Base-by-base conservation (phyloP, 1,284 basidiomycete genomes). In the Cutaneotrichosporon sp. region DNA sequence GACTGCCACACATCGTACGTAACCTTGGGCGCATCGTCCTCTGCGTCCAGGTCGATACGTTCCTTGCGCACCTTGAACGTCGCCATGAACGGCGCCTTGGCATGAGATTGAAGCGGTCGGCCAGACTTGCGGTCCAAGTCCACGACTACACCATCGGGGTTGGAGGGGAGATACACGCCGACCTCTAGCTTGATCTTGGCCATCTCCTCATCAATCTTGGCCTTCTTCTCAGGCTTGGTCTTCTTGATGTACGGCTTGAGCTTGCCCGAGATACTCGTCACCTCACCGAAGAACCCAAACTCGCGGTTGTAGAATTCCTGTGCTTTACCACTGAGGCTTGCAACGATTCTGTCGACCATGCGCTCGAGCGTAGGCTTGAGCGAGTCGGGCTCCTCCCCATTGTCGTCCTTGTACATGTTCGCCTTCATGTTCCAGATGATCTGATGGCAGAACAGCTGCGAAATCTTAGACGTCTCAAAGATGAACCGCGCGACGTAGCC, bases 401-500 rank as follows among this genome's bases (percentile, higher is more conserved):
- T 78, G 73, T 99, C 97, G 73, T 96, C 97, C 73, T 90, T 92
- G 80, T 89, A 97, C 67, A 89, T 92, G 77, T 99, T 99, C 5
- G 97, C 97, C 76, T 97, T 97, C 97, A 99, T 99, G 80, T 99
- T 99, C 97, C 97, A 99, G 69, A 99, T 93, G 68, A 99, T 99
- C 82, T 99, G 97, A 79, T 99, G 97, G 76, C 97, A 99, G 84
- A 99, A 99, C 11, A 95, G 82, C 79, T 97, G 96, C 5, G 95
- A 98, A 67, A 99, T 93, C 81, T 94, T 96, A 13, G 95, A 91
- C 0, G 96, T 97, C 81, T 98, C 94, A 71, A 95, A 95, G 74
- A 99, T 94, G 84, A 98, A 99, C 32, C 90, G 87, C 69, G 90
- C 88, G 32, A 99, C 93, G 80, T 99, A 99, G 56, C 93, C 95